Conservation (phyloP, 1,284 basidiomycete genomes). For the Trichosporon sp. region DNA sequence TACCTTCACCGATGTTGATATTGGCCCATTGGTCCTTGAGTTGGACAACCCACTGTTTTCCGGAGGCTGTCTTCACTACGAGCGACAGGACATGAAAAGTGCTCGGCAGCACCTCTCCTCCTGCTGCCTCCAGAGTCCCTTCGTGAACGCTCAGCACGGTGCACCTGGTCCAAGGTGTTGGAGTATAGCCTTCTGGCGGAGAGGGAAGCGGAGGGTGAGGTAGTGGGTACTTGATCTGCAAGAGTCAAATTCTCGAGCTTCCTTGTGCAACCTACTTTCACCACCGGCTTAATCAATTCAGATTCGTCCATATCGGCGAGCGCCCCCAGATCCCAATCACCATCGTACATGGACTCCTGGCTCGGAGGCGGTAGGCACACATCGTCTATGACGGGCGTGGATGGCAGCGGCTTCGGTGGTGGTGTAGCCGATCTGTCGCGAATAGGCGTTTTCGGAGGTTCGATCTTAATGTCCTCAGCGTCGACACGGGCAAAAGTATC, state of each 20-base stretch:
- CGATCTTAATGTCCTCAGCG: background rate
- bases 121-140: slow-evolving; percentile 17
- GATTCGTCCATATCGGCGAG: slow-evolving; percentile 33
- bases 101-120: background rate
- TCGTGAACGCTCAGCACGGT: slow-evolving; percentile 26
- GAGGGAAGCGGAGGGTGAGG: slow-evolving; percentile 32
- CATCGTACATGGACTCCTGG: slow-evolving; percentile 24
- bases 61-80: slow-evolving; percentile 21
- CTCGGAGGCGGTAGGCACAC: background rate
- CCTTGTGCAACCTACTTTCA: slow-evolving; percentile 10
- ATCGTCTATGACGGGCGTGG: background rate
- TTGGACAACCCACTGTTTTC: slow-evolving; percentile 27
- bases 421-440: background rate
- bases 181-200: slow-evolving; percentile 23
- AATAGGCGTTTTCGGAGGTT: background rate
- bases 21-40: slow-evolving; percentile 45
- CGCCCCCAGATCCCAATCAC: slow-evolving; percentile 37
- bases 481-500: background rate
- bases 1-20: slow-evolving; percentile 25
- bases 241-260: background rate
- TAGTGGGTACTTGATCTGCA: slow-evolving; percentile 32
- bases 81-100: slow-evolving; percentile 22
- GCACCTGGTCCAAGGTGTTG: slow-evolving; percentile 37
- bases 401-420: background rate
- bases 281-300: slow-evolving; percentile 11